These are phyloP conservation scores for Aspergillus wentii DNA, from an alignment of 495 filamentous ascomycete genomes.

Conservation along the genomic window DNA sequence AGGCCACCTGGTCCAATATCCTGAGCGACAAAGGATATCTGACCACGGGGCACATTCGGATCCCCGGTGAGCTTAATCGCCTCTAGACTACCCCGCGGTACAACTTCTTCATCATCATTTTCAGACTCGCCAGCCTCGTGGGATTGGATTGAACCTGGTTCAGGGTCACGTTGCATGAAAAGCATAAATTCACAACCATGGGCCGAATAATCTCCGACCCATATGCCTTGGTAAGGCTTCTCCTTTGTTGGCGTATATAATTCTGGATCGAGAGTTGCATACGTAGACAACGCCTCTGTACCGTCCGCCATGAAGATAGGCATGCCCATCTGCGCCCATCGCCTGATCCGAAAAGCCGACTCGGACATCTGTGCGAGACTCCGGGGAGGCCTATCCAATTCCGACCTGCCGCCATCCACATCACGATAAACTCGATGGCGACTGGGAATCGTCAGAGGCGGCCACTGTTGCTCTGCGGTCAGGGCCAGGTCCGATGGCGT, in stretches of 20 bases:
- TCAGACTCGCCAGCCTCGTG: conserved; percentile 4
- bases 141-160: conserved; percentile 1
- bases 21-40: conserved; percentile 71
- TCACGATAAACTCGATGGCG: conserved; percentile 23
- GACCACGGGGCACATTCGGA: conserved; percentile 79
- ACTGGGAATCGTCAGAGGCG: conserved; percentile 65
- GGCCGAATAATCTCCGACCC: conserved; percentile 83
- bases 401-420: conserved; percentile 24
- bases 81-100: conserved; percentile 55
- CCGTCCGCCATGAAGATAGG: conserved; percentile 35
- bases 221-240: conserved; percentile 83
- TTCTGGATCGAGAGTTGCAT: conserved; percentile 64
- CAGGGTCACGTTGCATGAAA: conserved; percentile 61
- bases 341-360: conserved; percentile 63
- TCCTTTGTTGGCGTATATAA: conserved; percentile 72
- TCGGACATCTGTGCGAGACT: conserved; percentile 52
- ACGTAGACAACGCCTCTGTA: conserved; percentile 68
- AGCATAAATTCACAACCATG: conserved; percentile 89
- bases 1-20: conserved; percentile 65
- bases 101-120: conserved; percentile 5
- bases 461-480: conserved; percentile 55
- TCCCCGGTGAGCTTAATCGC: conserved; percentile 92
- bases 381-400: conserved; percentile 34
- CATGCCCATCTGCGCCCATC: conserved; percentile 55
- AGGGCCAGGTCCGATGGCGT: conserved; percentile 27